phyloP scores from a whole-genome alignment of 768 basidiomycete species.

The Trametopsis cervina region DNA sequence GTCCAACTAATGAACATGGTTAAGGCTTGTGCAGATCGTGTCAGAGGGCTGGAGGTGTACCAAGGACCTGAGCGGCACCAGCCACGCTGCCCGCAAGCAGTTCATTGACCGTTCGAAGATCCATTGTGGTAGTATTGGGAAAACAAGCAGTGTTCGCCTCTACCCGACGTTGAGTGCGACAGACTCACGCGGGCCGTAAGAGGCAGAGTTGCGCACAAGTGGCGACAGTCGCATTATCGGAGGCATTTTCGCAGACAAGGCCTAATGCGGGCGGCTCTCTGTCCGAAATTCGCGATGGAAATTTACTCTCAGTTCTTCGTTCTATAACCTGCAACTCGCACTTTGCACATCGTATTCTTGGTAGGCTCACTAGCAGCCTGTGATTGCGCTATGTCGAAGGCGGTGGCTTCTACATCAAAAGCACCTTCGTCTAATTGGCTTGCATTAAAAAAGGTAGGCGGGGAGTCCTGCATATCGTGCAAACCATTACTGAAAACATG shows the following conservation, averaged over 20 bases:
- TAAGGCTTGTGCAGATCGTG: not conserved
- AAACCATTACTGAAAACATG: not conserved
- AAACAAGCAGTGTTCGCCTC: not conserved
- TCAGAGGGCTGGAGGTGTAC: not conserved
- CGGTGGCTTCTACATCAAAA: not conserved
- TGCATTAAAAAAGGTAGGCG: slow-evolving; percentile 13
- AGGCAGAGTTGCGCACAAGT: slow-evolving; percentile 1
- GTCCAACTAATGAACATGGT: slow-evolving; percentile 49
- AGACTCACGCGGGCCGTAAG: no score
- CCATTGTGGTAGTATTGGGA: slow-evolving; percentile 11
- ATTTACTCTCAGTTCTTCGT: no score
- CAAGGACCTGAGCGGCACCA: slow-evolving; percentile 88
- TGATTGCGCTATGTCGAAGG: slow-evolving; percentile 1
- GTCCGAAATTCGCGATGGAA: not conserved
- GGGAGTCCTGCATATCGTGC: not conserved
- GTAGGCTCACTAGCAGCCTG: not conserved
- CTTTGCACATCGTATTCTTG: no score
- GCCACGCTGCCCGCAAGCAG: slow-evolving; percentile 84
- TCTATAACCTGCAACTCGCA: no score
- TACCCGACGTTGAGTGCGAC: no score
- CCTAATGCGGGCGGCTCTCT: not conserved
- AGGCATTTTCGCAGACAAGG: not conserved
- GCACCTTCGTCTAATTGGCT: slow-evolving; percentile 12
- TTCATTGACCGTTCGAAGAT: slow-evolving; percentile 64
- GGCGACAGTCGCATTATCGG: not conserved